phyloP scores from a whole-genome alignment of 192 early-diverging fungal species.

The Coemansia reversa region DNA sequence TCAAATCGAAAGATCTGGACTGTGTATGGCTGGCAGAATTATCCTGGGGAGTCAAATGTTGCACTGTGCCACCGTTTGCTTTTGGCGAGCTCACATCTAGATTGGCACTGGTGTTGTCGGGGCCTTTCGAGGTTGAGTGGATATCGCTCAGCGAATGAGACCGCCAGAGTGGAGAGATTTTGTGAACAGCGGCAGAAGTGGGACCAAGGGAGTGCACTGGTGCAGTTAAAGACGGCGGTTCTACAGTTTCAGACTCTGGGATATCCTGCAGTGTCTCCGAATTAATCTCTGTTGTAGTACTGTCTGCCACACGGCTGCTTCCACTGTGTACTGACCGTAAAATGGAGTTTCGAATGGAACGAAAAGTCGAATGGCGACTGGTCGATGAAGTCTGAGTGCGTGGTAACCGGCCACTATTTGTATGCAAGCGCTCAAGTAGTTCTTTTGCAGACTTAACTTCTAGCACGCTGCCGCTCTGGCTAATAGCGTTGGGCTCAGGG shows the following conservation, averaged over 20 bases:
- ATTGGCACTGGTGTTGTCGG: neutral
- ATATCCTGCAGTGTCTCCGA: neutral
- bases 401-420: too few species aligned
- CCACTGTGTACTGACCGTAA: conserved; percentile 3
- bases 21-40: conserved; percentile 7
- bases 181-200: conserved; percentile 8
- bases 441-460: conserved; percentile 4
- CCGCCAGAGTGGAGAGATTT: conserved; percentile 13
- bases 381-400: conserved; percentile 1
- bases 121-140: conserved; percentile 6
- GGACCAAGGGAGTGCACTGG: conserved; percentile 5
- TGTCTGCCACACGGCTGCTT: neutral
- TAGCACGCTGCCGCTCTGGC: conserved; percentile 16
- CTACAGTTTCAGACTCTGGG: neutral
- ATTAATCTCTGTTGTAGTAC: too few species aligned
- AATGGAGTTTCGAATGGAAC: conserved; percentile 26
- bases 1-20: conserved; percentile 22
- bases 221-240: neutral
- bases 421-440: too few species aligned
- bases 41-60: neutral
- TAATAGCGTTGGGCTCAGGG: neutral
- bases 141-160: conserved; percentile 31
- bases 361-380: conserved; percentile 16
- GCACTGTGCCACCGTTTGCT: neutral
- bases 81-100: neutral